Evolutionary conservation across 179 eudicot species (phyloP).

Genomic region (Patellifolia procumbens): DNA sequence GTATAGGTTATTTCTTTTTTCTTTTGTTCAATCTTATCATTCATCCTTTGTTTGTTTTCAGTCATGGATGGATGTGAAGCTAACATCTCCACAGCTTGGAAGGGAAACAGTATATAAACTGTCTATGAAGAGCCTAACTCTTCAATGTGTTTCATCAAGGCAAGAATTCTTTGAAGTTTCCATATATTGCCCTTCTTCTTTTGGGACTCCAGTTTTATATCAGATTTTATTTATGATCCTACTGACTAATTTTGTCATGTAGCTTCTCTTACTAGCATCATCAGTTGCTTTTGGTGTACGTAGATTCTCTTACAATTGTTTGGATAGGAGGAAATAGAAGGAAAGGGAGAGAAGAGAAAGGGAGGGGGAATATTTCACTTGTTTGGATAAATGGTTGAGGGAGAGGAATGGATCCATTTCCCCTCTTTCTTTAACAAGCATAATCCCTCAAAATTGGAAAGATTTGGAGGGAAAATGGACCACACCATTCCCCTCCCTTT

Average conservation of each 20-base stretch:
- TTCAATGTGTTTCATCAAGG: constrained; percentile 81
- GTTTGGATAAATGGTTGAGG: too few species aligned
- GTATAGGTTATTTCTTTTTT: neutral
- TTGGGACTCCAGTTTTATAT: neutral
- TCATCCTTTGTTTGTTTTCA: constrained; percentile 31
- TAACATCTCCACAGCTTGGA: constrained; percentile 94
- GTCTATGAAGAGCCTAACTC: constrained; percentile 59
- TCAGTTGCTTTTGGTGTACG: too few species aligned
- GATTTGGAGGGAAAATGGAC: too few species aligned
- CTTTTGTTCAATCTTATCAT: neutral
- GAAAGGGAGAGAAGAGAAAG: too few species aligned
- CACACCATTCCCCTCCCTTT: too few species aligned
- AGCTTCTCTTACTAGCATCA: too few species aligned
- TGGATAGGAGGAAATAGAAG: too few species aligned
- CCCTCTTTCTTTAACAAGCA: too few species aligned
- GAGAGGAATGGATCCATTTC: too few species aligned
- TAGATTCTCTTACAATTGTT: too few species aligned
- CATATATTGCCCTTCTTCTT: neutral
- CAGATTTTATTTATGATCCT: neutral
- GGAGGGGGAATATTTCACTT: too few species aligned
- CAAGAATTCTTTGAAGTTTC: constrained; percentile 35
- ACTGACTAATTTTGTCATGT: neutral
- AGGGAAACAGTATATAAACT: constrained; percentile 85
- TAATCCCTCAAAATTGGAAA: too few species aligned
- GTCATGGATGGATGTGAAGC: constrained; percentile 92